phyloP scores from a whole-genome alignment of 441 rosid genomes.

The Theobroma grandiflorum region DNA sequence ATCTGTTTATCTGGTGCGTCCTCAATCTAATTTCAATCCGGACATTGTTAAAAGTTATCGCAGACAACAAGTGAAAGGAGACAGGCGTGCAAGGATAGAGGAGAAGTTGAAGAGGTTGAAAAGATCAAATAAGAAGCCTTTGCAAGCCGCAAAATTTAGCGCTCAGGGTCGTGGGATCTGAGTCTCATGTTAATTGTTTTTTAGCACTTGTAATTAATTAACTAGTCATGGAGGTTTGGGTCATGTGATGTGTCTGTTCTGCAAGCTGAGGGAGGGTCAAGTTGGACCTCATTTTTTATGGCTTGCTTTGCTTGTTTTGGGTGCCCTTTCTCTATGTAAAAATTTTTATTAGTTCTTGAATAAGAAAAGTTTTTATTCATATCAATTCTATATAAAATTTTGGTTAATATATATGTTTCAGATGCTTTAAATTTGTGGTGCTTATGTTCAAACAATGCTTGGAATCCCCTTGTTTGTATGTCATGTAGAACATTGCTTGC shows the following conservation, averaged over 20 bases:
- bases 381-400: background rate
- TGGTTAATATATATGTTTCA: background rate
- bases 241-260: too few relatives aligned
- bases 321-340: too few relatives aligned
- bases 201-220: too few relatives aligned
- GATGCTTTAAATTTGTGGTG: background rate
- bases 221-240: too few relatives aligned
- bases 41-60: constrained; percentile 80
- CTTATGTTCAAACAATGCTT: background rate
- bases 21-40: constrained; percentile 88
- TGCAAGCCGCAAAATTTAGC: constrained; percentile 85
- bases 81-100: constrained; percentile 87
- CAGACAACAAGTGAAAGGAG: constrained; percentile 65
- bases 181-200: too few relatives aligned
- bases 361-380: background rate
- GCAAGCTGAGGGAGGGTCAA: constrained; percentile 31
- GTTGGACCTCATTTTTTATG: too few relatives aligned
- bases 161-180: constrained; percentile 88
- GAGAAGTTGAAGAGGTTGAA: constrained; percentile 91
- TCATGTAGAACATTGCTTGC: background rate
- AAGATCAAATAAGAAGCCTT: constrained; percentile 84
- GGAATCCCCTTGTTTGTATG: background rate
- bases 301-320: too few relatives aligned
- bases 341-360: background rate
- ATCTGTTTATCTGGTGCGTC: constrained; percentile 86